Evolutionary conservation across 108 stramenopile species (phyloP).

Genomic region (Nitzschia sp.): DNA sequence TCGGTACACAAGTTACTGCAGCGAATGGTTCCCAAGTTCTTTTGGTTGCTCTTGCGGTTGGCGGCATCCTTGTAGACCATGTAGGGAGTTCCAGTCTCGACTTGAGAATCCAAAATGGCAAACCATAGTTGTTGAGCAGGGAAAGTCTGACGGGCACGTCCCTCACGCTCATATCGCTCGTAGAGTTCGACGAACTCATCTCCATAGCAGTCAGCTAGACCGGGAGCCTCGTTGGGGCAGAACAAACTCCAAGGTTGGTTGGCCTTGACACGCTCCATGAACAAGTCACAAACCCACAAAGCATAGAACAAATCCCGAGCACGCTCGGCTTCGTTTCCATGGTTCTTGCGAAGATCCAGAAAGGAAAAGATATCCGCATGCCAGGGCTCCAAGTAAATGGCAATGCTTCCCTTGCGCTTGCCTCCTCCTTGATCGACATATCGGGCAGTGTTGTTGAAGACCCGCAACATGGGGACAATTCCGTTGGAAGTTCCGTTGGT

Average conservation of each 20-base stretch:
- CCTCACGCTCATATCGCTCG: constrained; percentile 92
- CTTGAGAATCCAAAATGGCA: constrained; percentile 96
- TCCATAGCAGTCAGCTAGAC: constrained; percentile 89
- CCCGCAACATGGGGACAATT: constrained; percentile 99
- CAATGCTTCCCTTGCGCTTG: constrained; percentile 97
- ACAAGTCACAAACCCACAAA: constrained; percentile 98
- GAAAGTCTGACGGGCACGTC: constrained; percentile 87
- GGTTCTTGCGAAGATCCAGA: constrained; percentile 97
- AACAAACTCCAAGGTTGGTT: constrained; percentile 93
- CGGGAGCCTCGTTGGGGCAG: constrained; percentile 97
- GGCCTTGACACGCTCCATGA: constrained; percentile 96
- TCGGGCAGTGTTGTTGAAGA: constrained; percentile 98
- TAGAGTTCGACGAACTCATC: constrained; percentile 92
- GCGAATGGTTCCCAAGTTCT: constrained; percentile 97
- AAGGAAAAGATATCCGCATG: constrained; percentile 97
- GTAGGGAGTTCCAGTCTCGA: constrained; percentile 99
- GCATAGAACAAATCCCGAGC: constrained; percentile 99
- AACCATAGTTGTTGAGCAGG: constrained; percentile 98
- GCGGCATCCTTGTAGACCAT: constrained; percentile 99
- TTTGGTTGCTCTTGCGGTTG: constrained; percentile 97
- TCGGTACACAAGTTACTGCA: constrained; percentile 97
- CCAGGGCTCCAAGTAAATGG: constrained; percentile 99
- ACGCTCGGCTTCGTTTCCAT: constrained; percentile 96
- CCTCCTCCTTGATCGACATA: constrained; percentile 99
- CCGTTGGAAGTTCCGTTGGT: constrained; percentile 98